Conservation (phyloP, 2,329 filamentous ascomycete genomes). For the Escovopsis sp. region DNA sequence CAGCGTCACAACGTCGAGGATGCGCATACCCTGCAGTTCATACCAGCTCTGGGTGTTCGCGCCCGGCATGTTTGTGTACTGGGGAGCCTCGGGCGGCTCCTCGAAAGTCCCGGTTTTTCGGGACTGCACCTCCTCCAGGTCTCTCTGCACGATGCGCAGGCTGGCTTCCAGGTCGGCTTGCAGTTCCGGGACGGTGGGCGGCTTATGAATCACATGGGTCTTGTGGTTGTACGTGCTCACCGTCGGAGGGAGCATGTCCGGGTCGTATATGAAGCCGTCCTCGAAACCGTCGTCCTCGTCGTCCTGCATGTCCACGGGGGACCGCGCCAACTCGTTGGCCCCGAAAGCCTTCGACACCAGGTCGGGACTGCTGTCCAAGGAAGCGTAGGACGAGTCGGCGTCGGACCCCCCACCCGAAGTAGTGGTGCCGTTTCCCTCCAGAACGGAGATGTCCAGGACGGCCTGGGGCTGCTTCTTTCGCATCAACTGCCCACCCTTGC, state of each 20-base stretch:
- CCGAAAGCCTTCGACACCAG: slow-evolving; percentile 25
- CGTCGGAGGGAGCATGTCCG: slow-evolving; percentile 84
- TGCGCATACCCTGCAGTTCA: slow-evolving; percentile 80
- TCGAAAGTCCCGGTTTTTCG: slow-evolving; percentile 19
- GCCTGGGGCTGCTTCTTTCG: slow-evolving; percentile 50
- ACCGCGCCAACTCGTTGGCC: slow-evolving; percentile 27
- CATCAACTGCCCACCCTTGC: slow-evolving; percentile 76
- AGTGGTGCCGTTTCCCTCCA: slow-evolving; percentile 22
- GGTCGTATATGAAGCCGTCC: slow-evolving; percentile 37
- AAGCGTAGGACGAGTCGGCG: slow-evolving; percentile 44
- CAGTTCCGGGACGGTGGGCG: slow-evolving; percentile 68
- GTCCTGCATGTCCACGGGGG: slow-evolving; percentile 28
- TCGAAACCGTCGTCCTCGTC: slow-evolving; percentile 43
- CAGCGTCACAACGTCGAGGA: slow-evolving; percentile 83
- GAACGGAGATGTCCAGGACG: slow-evolving; percentile 41
- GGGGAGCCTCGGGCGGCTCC: slow-evolving; percentile 13
- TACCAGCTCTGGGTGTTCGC: slow-evolving; percentile 52
- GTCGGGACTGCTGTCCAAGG: slow-evolving; percentile 45
- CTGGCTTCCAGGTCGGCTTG: slow-evolving; percentile 51
- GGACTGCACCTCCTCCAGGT: slow-evolving; percentile 44
- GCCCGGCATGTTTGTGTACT: slow-evolving; percentile 26
- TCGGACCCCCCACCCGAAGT: slow-evolving; percentile 31
- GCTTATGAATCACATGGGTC: slow-evolving; percentile 66
- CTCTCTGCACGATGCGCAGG: slow-evolving; percentile 53
- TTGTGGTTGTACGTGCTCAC: slow-evolving; percentile 89